Conservation (phyloP, 495 filamentous ascomycete genomes). For the Pyronema omphalodes region DNA sequence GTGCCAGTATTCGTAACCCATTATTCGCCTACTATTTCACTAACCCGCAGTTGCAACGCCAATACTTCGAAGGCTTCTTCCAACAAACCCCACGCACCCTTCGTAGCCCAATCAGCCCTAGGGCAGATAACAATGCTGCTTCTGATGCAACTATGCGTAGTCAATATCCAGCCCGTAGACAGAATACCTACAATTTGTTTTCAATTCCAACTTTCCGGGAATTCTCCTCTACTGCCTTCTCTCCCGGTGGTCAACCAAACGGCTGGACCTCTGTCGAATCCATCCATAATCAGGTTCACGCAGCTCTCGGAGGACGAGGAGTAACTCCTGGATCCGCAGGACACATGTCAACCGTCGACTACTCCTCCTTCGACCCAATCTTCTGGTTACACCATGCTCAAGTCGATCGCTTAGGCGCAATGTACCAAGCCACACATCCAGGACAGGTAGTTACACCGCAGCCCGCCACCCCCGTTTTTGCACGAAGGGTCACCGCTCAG, state of each 20-base stretch:
- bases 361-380: conserved; percentile 53
- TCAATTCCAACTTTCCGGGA: conserved; percentile 15
- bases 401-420: conserved; percentile 50
- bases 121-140: conserved; percentile 1
- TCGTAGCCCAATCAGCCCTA: conserved; percentile 11
- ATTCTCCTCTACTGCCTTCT: conserved; percentile 12
- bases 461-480: not conserved
- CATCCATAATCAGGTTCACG: conserved; percentile 17
- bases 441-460: conserved; percentile 34
- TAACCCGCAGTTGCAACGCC: not conserved
- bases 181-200: conserved; percentile 23
- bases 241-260: not conserved
- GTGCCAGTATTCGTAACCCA: conserved; percentile 38
- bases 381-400: conserved; percentile 53
- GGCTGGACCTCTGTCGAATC: conserved; percentile 9
- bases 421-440: conserved; percentile 54
- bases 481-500: not conserved
- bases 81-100: not conserved
- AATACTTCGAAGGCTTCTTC: conserved; percentile 3
- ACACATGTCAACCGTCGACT: conserved; percentile 36
- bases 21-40: conserved; percentile 43
- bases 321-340: conserved; percentile 1
- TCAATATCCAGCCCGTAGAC: conserved; percentile 6
- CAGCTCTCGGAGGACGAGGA: conserved; percentile 8
- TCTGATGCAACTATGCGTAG: conserved; percentile 10